Evolutionary conservation across 2,329 filamentous ascomycete species (phyloP).

Genomic region (Monilinia fructicola): DNA sequence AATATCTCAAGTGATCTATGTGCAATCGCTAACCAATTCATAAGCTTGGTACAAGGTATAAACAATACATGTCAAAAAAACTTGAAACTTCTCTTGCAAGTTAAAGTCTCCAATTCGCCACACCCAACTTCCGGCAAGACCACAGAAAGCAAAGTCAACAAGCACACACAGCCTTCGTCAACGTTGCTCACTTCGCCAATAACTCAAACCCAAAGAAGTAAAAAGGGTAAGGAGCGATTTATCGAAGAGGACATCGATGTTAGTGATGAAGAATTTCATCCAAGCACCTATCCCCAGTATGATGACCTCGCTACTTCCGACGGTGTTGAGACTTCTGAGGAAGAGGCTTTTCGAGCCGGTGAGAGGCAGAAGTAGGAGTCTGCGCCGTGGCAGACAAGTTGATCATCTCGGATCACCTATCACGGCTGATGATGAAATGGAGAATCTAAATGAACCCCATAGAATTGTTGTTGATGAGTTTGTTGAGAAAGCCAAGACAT

Average conservation of each 20-base stretch:
- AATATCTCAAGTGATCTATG: background rate
- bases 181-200: constrained; percentile 58
- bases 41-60: constrained; percentile 38
- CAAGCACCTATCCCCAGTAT: constrained; percentile 42
- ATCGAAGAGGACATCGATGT: constrained; percentile 15
- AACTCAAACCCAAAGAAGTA: constrained; percentile 23
- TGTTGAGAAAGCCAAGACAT: constrained; percentile 57
- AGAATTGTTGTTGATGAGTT: constrained; percentile 64
- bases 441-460: constrained; percentile 58
- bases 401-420: constrained; percentile 57
- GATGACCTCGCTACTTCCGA: constrained; percentile 51
- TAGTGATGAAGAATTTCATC: constrained; percentile 16
- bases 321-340: constrained; percentile 39
- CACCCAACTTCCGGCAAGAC: constrained; percentile 41
- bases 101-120: constrained; percentile 35
- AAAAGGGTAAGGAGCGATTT: constrained; percentile 40
- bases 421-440: constrained; percentile 54
- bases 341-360: constrained; percentile 37
- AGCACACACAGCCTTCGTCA: constrained; percentile 47
- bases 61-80: constrained; percentile 36
- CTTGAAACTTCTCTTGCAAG: constrained; percentile 37
- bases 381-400: constrained; percentile 23
- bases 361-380: constrained; percentile 40
- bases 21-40: constrained; percentile 36
- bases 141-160: constrained; percentile 28